phyloP scores from a whole-genome alignment of 2,329 filamentous ascomycete genomes.

The Pseudogymnoascus sp. region DNA sequence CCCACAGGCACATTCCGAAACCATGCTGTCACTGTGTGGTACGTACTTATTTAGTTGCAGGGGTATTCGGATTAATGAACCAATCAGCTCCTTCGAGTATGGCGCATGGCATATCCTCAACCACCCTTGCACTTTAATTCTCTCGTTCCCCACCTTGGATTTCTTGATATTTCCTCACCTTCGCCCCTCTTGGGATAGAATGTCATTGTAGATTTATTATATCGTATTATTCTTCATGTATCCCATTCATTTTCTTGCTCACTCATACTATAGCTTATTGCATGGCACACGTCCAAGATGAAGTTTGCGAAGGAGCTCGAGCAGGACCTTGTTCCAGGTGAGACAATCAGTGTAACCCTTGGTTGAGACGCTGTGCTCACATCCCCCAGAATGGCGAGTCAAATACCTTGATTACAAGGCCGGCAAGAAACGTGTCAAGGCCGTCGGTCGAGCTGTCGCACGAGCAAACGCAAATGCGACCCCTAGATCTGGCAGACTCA shows the following conservation, averaged over 20 bases:
- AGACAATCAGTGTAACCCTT: constrained; percentile 20
- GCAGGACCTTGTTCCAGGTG: constrained; percentile 75
- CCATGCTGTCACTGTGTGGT: background rate
- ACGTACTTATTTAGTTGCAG: background rate
- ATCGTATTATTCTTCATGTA: constrained; percentile 4
- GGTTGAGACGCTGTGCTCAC: constrained; percentile 4
- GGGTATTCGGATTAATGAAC: background rate
- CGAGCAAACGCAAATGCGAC: constrained; percentile 48
- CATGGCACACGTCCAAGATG: constrained; percentile 32
- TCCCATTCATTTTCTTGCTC: background rate
- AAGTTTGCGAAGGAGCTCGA: constrained; percentile 73
- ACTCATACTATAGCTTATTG: background rate
- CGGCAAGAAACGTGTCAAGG: constrained; percentile 90
- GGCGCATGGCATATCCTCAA: background rate
- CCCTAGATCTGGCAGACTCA: constrained; percentile 29
- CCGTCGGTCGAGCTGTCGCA: constrained; percentile 63
- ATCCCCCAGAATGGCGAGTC: constrained; percentile 65
- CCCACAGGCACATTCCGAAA: background rate
- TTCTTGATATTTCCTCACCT: constrained; percentile 1
- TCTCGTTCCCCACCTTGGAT: constrained; percentile 7
- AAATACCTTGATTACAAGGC: constrained; percentile 95
- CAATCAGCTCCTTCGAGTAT: background rate
- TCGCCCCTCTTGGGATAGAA: background rate
- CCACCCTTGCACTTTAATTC: background rate
- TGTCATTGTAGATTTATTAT: background rate